phyloP scores from a whole-genome alignment of 2,329 filamentous ascomycete species.

The Apiospora pterosperma region DNA sequence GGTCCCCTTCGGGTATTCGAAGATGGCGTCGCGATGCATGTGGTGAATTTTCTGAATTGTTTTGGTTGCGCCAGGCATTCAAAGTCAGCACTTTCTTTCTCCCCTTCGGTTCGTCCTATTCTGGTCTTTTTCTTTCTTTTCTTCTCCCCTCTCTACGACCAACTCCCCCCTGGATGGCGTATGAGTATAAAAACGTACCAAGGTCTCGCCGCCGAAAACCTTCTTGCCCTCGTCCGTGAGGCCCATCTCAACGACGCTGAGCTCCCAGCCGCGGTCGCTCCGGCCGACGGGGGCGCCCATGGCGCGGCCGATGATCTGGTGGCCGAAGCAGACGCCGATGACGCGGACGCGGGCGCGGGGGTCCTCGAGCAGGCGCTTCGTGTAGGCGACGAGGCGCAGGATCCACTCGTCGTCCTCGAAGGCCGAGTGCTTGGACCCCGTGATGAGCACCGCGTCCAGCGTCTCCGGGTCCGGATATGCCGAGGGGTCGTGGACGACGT shows the following conservation, averaged over 20 bases:
- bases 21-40: conserved; percentile 81
- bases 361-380: conserved; percentile 45
- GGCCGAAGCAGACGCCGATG: conserved; percentile 84
- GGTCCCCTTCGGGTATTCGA: conserved; percentile 57
- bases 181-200: conserved; percentile 34
- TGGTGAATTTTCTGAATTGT: conserved; percentile 61
- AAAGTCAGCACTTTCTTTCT: neutral
- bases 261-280: conserved; percentile 73
- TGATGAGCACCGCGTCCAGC: conserved; percentile 80
- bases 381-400: conserved; percentile 66
- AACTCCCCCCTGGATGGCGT: neutral
- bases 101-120: too few relatives aligned
- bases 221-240: conserved; percentile 68
- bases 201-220: conserved; percentile 63
- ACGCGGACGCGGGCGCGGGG: conserved; percentile 62
- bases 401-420: conserved; percentile 78
- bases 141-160: neutral
- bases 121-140: neutral
- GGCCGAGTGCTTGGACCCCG: conserved; percentile 71
- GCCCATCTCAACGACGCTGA: conserved; percentile 67
- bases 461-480: conserved; percentile 70
- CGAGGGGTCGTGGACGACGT: conserved; percentile 64
- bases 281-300: conserved; percentile 64
- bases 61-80: neutral
- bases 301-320: conserved; percentile 78